Evolutionary conservation across 2,329 filamentous ascomycete genomes (phyloP), one percentile per base, ranked within the genome.

Genomic region (Aureobasidium sp.): DNA sequence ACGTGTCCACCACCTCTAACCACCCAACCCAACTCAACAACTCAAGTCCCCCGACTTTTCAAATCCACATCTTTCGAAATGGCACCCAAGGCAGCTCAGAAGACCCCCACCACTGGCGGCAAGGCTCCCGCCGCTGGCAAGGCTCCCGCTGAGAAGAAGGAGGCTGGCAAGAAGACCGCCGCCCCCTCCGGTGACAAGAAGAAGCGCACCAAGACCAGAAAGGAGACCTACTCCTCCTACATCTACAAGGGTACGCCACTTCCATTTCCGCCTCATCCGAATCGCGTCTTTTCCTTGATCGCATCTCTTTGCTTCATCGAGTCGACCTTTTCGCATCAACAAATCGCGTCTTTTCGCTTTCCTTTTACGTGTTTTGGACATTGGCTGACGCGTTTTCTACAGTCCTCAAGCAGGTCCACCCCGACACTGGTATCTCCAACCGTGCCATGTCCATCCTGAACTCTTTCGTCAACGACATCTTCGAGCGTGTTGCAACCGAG

Each of bases 191-290:
- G 94, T 68, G 94, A 97, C 73, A 97, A 97, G 91, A 99, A 99
- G 90, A 99, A 97, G 92, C 91, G 94, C 76, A 96, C 91, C 83
- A 99, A 99, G 92, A 90, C 92, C 70, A 88, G 94, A 82, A 97
- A 97, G 89, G 94, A 99, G 86, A 99, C 94, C n/a, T 99, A 99
- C 85, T 95, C 90, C 71, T 95, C 91, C 62, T 99, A 99, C 87
- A 99, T 99, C 82, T 99, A 97, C 90, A 99, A 97, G 85, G 94
- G 93, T 97, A 76, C 78, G 60, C 53, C 55, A 42, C 44, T 63
- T 63, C 59, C 20, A 34, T 29, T 17, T 48, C 47, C 17, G 22
- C 42, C 22, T 52, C 31, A 36, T 41, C 41, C 62, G 34, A 45
- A 65, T 62, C 63, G 48, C 62, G 55, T 53, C 39, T 51, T 64